Evolutionary conservation across 2,329 filamentous ascomycete genomes (phyloP).

Genomic region (Phaeosphaeria sp.): DNA sequence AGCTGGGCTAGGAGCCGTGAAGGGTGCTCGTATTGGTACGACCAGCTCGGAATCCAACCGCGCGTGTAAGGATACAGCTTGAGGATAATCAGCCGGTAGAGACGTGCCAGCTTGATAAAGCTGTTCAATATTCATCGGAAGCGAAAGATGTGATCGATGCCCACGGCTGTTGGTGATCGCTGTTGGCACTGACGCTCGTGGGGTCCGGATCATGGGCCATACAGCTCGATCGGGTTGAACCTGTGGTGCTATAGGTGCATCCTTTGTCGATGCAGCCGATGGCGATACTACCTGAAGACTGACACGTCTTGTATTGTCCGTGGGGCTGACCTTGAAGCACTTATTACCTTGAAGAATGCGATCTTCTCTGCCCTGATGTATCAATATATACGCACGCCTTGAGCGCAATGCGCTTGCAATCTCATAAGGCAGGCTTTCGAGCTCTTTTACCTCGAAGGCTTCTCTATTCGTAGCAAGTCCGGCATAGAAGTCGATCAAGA

Average conservation of each 20-base stretch:
- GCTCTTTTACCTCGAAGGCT: constrained; percentile 1
- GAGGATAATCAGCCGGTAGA: too few species aligned
- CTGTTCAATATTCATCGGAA: not conserved
- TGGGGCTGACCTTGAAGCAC: constrained; percentile 5
- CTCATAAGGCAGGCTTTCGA: constrained; percentile 6
- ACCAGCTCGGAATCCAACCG: too few species aligned
- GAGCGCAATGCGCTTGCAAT: constrained; percentile 4
- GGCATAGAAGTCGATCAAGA: constrained; percentile 20
- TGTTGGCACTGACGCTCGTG: too few species aligned
- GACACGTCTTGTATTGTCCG: not conserved
- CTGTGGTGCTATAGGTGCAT: not conserved
- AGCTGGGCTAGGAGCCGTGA: too few species aligned
- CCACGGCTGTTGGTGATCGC: not conserved
- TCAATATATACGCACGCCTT: not conserved
- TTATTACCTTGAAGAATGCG: constrained; percentile 2
- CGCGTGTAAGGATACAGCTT: too few species aligned
- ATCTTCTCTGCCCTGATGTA: not conserved
- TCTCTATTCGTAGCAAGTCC: constrained; percentile 9
- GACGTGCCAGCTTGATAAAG: not conserved
- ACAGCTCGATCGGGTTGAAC: not conserved
- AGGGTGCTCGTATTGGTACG: too few species aligned
- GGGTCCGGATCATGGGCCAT: not conserved
- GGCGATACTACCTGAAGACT: constrained; percentile 3
- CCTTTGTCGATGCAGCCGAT: not conserved
- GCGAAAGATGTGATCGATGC: not conserved